Percentiles rank a stretch among this genome's conserved stretches.
Evolutionary conservation across 352 stramenopile genomes (phyloP).

Genomic region (Phytophthora pseudosyringae): DNA sequence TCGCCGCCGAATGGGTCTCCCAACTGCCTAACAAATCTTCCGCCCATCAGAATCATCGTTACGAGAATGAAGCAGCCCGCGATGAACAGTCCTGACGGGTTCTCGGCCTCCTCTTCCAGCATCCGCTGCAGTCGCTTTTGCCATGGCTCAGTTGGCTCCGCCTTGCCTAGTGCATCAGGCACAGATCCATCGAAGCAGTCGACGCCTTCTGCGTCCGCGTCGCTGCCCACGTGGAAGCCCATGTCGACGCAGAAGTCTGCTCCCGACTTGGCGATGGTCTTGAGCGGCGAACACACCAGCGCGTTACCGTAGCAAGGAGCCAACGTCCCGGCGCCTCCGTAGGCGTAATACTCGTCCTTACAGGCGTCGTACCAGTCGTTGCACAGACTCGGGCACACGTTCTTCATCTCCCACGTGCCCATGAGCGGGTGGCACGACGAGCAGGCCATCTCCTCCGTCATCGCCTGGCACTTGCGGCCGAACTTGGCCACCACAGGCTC

Average conservation of each 20-base stretch:
- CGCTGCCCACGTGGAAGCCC: constrained; percentile 77
- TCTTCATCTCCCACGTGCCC: constrained; percentile 77
- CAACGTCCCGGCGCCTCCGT: constrained; percentile 60
- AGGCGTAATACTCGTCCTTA: constrained; percentile 78
- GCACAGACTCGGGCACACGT: constrained; percentile 75
- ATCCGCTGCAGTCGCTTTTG: constrained; percentile 54
- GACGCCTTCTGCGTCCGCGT: constrained; percentile 68
- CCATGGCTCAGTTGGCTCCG: constrained; percentile 70
- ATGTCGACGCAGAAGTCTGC: constrained; percentile 79
- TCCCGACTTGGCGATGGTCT: constrained; percentile 56
- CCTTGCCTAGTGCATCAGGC: constrained; percentile 51
- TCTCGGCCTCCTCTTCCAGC: constrained; percentile 71
- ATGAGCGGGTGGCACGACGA: constrained; percentile 84
- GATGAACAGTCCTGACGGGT: constrained; percentile 75
- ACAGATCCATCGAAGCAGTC: constrained; percentile 89
- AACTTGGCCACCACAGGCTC: constrained; percentile 83
- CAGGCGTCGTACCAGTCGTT: constrained; percentile 79
- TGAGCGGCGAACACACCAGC: constrained; percentile 79
- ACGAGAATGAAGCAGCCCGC: constrained; percentile 66
- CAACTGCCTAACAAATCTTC: constrained; percentile 53
- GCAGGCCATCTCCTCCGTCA: constrained; percentile 77
- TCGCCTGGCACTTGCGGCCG: constrained; percentile 63
- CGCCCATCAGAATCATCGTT: constrained; percentile 55
- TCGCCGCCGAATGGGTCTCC: constrained; percentile 51
- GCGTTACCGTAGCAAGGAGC: constrained; percentile 85